These are phyloP conservation scores for Penicillium egyptiacum DNA, from an alignment of 495 filamentous ascomycete genomes.

Conservation along the genomic window DNA sequence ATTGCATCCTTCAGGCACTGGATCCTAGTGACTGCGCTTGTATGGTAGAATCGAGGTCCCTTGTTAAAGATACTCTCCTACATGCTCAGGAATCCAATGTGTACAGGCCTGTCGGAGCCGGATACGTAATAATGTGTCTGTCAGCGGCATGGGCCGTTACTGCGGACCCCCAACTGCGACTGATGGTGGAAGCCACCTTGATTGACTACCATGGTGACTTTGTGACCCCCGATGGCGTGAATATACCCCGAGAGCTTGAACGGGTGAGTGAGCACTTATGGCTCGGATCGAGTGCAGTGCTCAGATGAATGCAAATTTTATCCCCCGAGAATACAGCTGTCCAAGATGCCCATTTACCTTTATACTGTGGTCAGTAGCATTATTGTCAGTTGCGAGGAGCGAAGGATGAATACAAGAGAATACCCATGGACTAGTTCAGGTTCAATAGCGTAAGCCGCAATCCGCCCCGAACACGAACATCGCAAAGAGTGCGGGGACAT, in stretches of 20 bases:
- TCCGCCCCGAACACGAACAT: too few species aligned
- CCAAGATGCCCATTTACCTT: neutral
- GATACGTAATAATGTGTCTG: conserved; percentile 33
- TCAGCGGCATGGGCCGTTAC: conserved; percentile 32
- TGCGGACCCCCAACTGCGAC: conserved; percentile 18
- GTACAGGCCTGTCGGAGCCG: conserved; percentile 38
- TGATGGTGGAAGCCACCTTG: conserved; percentile 16
- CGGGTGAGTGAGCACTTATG: conserved; percentile 17
- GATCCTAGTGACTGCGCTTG: conserved; percentile 10
- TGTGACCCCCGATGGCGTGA: neutral
- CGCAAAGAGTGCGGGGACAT: too few species aligned
- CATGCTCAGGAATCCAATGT: conserved; percentile 26
- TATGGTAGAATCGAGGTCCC: conserved; percentile 24
- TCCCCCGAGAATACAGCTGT: neutral
- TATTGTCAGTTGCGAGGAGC: too few species aligned
- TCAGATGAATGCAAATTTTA: neutral
- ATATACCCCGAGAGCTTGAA: conserved; percentile 11
- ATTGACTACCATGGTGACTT: conserved; percentile 36
- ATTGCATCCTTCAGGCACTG: conserved; percentile 33
- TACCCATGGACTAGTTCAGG: too few species aligned
- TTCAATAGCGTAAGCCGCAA: too few species aligned
- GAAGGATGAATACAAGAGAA: too few species aligned
- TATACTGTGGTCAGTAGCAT: too few species aligned
- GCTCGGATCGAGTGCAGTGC: conserved; percentile 9
- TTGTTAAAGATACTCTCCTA: conserved; percentile 31